Base-by-base conservation (phyloP, 1,284 basidiomycete species). In the Fomitiporia mediterranea region DNA sequence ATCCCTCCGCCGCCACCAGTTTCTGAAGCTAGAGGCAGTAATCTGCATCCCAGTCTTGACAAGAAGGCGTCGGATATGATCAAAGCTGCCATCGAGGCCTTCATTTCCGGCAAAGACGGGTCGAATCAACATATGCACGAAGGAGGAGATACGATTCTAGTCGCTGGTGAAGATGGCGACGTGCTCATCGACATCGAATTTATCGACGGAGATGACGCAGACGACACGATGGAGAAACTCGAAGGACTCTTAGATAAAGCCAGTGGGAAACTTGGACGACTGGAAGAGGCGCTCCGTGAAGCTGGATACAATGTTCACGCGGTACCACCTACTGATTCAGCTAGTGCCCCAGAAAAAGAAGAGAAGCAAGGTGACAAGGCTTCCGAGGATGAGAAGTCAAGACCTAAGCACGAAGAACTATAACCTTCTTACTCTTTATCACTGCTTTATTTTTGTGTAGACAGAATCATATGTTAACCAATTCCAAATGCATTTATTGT, bases 121-220 rank as follows among this genome's bases (percentile, higher is more conserved):
- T 17, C 23, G n/a, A 35, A 21, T 8, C 13, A 30, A 13, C 32
- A 39, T 11, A 9, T 9, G n/a, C 23, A 19, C 40, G 62, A 71
- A 44, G 67, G 68, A 48, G 46, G 68, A 23, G 66, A 69, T 28
- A 65, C 57, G 8, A 57, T 65, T 52, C 61, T 56, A 34, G 67
- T 69, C 9, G 68, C 69, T 27, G 56, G 69, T 27, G 77, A 76
- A 55, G 77, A 80, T 44, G 79, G 77, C 25, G 80, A 81, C 57
- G 66, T 84, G 52, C 59, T 84, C 43, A 72, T 87, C 61, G 80
- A 86, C 43, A 72, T 87, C 60, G 79, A 86, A 66, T 72, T 85
- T 60, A 61, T 80, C 53, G 78, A 81, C 51, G 80, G 77, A 35
- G 64, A 71, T 39, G 70, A 72, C 5, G 58, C 71, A 55, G 70